Evolutionary conservation across 2,329 filamentous ascomycete species (phyloP).

Genomic region (Pseudogymnoascus sp.): DNA sequence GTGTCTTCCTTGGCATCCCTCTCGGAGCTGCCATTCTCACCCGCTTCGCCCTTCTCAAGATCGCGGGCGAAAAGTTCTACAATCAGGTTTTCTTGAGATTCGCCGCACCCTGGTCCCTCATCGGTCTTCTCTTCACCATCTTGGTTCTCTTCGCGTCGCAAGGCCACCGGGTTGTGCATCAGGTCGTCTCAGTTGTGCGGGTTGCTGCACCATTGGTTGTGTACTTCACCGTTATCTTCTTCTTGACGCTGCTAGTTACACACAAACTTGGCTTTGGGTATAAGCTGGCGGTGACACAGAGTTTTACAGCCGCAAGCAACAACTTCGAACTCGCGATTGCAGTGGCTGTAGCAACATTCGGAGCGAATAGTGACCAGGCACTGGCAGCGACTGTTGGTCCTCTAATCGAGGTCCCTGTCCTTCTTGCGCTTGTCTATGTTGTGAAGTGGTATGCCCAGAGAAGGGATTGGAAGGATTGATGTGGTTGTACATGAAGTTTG

Average conservation of each 20-base stretch:
- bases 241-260: conserved; percentile 54
- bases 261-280: conserved; percentile 64
- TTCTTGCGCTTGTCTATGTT: conserved; percentile 69
- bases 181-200: conserved; percentile 74
- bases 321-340: conserved; percentile 92
- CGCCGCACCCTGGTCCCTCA: conserved; percentile 65
- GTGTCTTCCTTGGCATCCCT: conserved; percentile 77
- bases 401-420: conserved; percentile 76
- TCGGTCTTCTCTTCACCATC: conserved; percentile 82
- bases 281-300: conserved; percentile 63
- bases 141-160: conserved; percentile 79
- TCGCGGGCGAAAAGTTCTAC: conserved; percentile 55
- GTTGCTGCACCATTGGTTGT: conserved; percentile 75
- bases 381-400: conserved; percentile 78
- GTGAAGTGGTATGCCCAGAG: conserved; percentile 51
- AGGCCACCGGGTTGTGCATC: conserved; percentile 66
- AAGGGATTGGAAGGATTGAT: conserved; percentile 29
- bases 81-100: conserved; percentile 61
- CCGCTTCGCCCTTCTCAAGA: conserved; percentile 50
- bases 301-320: conserved; percentile 84
- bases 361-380: conserved; percentile 69
- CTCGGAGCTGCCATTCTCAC: conserved; percentile 71
- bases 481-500: too few relatives aligned
- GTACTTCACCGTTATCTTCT: conserved; percentile 73
- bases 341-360: conserved; percentile 75